Base-by-base conservation (phyloP, 2,329 filamentous ascomycete genomes). In the Botrytis aclada region DNA sequence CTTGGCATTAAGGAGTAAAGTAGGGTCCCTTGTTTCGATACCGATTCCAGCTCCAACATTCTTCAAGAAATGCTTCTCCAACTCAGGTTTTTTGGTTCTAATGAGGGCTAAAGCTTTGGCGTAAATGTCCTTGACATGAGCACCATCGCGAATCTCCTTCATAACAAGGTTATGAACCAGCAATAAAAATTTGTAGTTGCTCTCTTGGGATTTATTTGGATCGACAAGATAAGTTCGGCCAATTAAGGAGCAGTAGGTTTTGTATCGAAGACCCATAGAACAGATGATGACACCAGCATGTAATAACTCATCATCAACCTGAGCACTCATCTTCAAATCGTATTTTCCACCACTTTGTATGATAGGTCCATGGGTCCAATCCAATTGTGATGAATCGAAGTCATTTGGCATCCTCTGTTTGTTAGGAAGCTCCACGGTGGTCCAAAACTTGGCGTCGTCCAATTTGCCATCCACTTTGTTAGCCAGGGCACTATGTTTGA, bases 281-380 rank as follows among this genome's bases (percentile, higher is more conserved):
- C 94, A 93, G 77, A 99, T 90, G 78, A 99, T 99, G 78, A 98
- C 94, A 56, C 96, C 97, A 0, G 95, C 91, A 81, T 98, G 94
- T 32, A 99, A 86, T 72, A 90, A 86, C 74, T 93, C 95, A 78
- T 93, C 90, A 81, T 97, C 94, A 16, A 94, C 89, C 73, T 94
- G 91, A 2, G 90, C 87, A 18, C 88, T 88, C 79, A 97, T 91
- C 79, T 92, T 93, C 43, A 99, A 85, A 79, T 99, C 97, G 81
- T 97, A 99, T 79, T 93, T 95, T 77, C 96, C 96, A 78, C 97
- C 96, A 80, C 95, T 98, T 84, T 99, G 95, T 64, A 99, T 91
- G 1, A 94, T 90, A 3, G 95, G 95, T 7, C 93, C 93, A 74
- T 97, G 89, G 60, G 93, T 93, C 95, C 96, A 99, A 82, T 99